Evolutionary conservation across 2,329 filamentous ascomycete species (phyloP), one percentile per base, ranked within the genome.

Genomic region (Monascus ruber): DNA sequence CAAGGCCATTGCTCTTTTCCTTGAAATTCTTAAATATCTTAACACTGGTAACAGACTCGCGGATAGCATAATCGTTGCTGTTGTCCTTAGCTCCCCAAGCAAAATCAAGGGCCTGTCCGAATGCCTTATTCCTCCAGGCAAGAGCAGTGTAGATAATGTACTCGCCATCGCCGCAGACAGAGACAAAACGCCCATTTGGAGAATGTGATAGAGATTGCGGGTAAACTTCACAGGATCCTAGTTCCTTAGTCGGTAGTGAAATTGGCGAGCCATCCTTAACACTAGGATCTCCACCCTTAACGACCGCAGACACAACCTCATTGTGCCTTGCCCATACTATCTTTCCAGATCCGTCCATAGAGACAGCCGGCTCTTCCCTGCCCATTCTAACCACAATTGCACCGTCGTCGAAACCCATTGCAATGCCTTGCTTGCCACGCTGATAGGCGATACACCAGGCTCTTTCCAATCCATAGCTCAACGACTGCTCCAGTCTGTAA

Each of bases 91-190:
- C 85, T 0, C 83, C 89, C 91, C 91, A 98, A 7, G 85, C 88
- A 61, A 98, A 98, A 65, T 98, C 91, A 38, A 96, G 69, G 5
- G 89, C 91, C 32, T 85, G 88, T 24, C 91, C 91, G 55, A 98
- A 98, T 3, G 87, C 87, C 70, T 96, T 95, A 67, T 98, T 96
- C 59, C 91, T 81, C 76, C 93, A 94, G 3, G 89, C 89, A 42
- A 96, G 74, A 40, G 91, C 88, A 26, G 91, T 96, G 69, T 96
- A 96, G 55, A 96, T 94, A 61, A 96, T 96, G 68, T 95, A 98
- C 65, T 98, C 91, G 46, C 91, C 91, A 59, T 98, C 91, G 49
- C 91, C 91, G 49, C 89, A 96, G 2, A 88, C 81, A 11, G 83
- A 83, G 36, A 91, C 85, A 50, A 91, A 91, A 44, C 87, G 79